Evolutionary conservation across 1,284 basidiomycete species (phyloP).

Genomic region (Stereum hirsutum): DNA sequence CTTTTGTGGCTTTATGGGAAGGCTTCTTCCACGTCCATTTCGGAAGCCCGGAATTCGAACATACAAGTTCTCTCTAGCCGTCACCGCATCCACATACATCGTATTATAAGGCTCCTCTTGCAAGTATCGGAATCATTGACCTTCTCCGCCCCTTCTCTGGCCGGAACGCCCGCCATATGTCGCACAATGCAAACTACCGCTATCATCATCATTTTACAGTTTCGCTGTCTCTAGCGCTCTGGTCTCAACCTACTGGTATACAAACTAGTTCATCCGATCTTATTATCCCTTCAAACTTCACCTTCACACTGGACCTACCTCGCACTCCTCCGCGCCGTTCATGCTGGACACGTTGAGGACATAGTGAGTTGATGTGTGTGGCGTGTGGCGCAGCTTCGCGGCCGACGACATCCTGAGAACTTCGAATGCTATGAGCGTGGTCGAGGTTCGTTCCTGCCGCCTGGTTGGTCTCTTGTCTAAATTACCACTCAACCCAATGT

Average conservation of each 20-base stretch:
- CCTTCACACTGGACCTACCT: conserved; percentile 22
- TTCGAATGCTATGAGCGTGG: conserved; percentile 82
- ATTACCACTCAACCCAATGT: neutral
- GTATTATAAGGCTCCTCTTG: too few relatives aligned
- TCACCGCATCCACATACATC: too few relatives aligned
- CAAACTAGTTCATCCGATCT: conserved; percentile 31
- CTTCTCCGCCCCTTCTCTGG: too few relatives aligned
- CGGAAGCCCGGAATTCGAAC: too few relatives aligned
- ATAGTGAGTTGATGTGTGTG: conserved; percentile 27
- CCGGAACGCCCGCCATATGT: too few relatives aligned
- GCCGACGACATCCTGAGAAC: conserved; percentile 61
- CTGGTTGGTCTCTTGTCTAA: neutral
- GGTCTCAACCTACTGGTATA: conserved; percentile 54
- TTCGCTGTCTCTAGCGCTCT: too few relatives aligned
- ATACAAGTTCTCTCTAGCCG: too few relatives aligned
- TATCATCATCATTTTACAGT: too few relatives aligned
- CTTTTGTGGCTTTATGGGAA: too few relatives aligned
- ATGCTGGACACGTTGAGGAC: conserved; percentile 75
- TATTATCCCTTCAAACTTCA: conserved; percentile 37
- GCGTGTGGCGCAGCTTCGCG: conserved; percentile 40
- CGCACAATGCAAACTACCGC: too few relatives aligned
- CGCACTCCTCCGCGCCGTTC: conserved; percentile 67
- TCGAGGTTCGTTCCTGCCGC: conserved; percentile 51
- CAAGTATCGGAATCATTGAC: too few relatives aligned
- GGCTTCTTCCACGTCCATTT: too few relatives aligned